Evolutionary conservation across 139 green algal genomes (phyloP), one percentile per base, ranked within the genome.

Genomic region (Haematococcus lacustris): DNA sequence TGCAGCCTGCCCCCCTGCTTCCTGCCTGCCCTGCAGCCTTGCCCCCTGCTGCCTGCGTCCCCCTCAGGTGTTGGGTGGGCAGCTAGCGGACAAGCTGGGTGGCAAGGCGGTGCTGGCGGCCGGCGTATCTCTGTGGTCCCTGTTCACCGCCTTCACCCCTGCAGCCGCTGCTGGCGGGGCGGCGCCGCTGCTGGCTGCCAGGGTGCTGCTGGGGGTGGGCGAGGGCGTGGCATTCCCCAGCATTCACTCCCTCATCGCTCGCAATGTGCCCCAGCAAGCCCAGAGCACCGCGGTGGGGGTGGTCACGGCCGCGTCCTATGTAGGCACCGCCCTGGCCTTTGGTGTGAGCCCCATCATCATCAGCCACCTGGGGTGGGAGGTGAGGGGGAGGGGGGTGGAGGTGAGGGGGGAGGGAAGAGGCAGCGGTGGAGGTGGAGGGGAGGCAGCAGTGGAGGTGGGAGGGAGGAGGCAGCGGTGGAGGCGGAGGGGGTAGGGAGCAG

Each of bases 141-240:
- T 92, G 3, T 88, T 83, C 78, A 93, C 88, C 1, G 71, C 76
- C 59, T 38, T 83, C 33, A 92, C 87, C 0, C 88, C 89, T 0
- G 38, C 41, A 4, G 83, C 86, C 1, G 88, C 88, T 2, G 77
- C 67, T 37, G 39, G 69, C 1, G 89, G 89, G 26, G 77, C 78
- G 0, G 63, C 71, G 1, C 67, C 81, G 1, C 79, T 93, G 51
- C 51, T 94, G 17, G 77, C 69, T 35, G 78, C 80, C 1, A 83
- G 86, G 38, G 76, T 93, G 51, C 72, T 88, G 60, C 82, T 94
- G 71, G 89, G 89, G 0, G 76, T 94, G 6, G 89, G 88, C 0
- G 88, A 94, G 80, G 89, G 88, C 1, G 86, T 93, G 2, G 88
- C 89, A 13, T 92, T 93, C 75, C 89, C 89, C 0, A 70, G 88